Evolutionary conservation across 495 filamentous ascomycete species (phyloP).

Genomic region (Aspergillus sparsus): DNA sequence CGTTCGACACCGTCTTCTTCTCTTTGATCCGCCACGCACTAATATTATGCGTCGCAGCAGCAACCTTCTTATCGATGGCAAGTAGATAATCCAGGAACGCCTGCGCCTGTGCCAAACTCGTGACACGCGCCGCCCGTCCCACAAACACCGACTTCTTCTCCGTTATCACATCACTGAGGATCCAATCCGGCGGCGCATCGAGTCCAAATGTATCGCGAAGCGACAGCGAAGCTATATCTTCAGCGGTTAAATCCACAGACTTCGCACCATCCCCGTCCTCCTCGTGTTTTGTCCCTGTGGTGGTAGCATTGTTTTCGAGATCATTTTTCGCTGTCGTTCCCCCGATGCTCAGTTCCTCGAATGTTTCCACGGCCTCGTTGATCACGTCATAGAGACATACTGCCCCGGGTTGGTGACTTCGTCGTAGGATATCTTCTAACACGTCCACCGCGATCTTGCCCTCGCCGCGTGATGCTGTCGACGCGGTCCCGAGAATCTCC

Average conservation of each 20-base stretch:
- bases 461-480: constrained; percentile 57
- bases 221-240: constrained; percentile 24
- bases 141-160: constrained; percentile 91
- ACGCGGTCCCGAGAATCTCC: constrained; percentile 62
- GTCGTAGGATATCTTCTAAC: constrained; percentile 63
- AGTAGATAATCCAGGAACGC: constrained; percentile 70
- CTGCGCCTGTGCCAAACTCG: constrained; percentile 66
- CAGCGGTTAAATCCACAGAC: background rate
- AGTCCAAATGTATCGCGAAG: constrained; percentile 40
- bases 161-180: constrained; percentile 64
- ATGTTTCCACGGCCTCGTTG: constrained; percentile 53
- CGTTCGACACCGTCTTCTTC: constrained; percentile 32
- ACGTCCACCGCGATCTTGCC: constrained; percentile 66
- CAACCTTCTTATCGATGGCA: constrained; percentile 75
- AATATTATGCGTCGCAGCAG: constrained; percentile 91
- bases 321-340: constrained; percentile 20
- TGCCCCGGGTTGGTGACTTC: constrained; percentile 67
- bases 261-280: constrained; percentile 16
- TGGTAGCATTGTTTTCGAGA: background rate
- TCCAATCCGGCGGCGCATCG: constrained; percentile 62
- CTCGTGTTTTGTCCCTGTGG: background rate
- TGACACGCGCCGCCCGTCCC: constrained; percentile 68
- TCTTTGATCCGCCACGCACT: constrained; percentile 63
- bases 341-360: constrained; percentile 51
- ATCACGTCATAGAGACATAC: constrained; percentile 89